Conservation (phyloP, 164 flowering plant genomes). For the Cinnamomum micranthum region DNA sequence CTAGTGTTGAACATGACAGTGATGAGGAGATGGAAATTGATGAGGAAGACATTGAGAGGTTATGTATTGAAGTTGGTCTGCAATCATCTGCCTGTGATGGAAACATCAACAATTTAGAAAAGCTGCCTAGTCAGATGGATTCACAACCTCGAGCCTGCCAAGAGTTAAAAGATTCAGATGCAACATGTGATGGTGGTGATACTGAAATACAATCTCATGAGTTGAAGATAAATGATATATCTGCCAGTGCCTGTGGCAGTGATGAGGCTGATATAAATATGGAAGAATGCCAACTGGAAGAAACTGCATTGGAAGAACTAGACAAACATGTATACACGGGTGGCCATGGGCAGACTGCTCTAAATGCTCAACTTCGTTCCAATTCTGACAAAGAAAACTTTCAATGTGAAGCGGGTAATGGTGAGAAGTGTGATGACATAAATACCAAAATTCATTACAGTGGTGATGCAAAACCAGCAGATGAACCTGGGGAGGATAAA, state of each 20-base stretch:
- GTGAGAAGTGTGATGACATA: constrained; percentile 1
- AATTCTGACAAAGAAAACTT: background rate
- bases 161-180: background rate
- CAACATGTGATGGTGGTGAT: background rate
- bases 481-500: constrained; percentile 11
- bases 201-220: background rate
- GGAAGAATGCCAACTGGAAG: constrained; percentile 42
- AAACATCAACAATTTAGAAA: background rate
- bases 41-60: constrained; percentile 67
- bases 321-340: constrained; percentile 21
- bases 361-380: background rate
- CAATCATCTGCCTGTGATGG: constrained; percentile 11
- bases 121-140: background rate
- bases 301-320: constrained; percentile 25
- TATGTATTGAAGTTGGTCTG: constrained; percentile 35
- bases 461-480: constrained; percentile 15
- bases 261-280: constrained; percentile 57
- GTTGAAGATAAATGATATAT: background rate
- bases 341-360: constrained; percentile 15
- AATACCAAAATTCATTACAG: background rate
- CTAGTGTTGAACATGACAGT: constrained; percentile 74
- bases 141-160: background rate
- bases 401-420: background rate
- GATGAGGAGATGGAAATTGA: constrained; percentile 97
- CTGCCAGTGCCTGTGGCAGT: constrained; percentile 8